These are phyloP conservation scores for Globisporangium spiculum DNA, from an alignment of 352 stramenopile genomes.

Conservation along the genomic window DNA sequence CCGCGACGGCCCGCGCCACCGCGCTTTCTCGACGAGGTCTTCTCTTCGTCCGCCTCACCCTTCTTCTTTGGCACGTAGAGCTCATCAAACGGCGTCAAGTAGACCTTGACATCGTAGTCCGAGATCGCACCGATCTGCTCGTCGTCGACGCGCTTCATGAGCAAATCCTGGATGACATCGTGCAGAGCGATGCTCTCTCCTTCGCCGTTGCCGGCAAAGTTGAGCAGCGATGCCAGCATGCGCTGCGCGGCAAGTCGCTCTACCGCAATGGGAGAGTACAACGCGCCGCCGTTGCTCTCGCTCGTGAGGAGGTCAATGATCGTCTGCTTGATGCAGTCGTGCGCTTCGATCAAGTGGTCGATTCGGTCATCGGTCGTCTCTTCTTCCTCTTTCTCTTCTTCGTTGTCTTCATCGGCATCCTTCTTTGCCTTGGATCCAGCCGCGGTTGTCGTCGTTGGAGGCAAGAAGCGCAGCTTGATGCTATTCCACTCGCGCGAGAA, in stretches of 20 bases:
- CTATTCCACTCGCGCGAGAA: constrained; percentile 71
- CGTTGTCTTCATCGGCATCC: constrained; percentile 12
- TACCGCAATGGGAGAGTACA: constrained; percentile 48
- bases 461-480: constrained; percentile 62
- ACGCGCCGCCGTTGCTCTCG: constrained; percentile 28
- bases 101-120: constrained; percentile 60
- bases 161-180: constrained; percentile 57
- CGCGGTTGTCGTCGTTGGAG: not conserved
- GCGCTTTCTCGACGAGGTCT: constrained; percentile 27
- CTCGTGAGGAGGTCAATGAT: constrained; percentile 50
- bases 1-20: constrained; percentile 35
- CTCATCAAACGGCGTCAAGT: constrained; percentile 61
- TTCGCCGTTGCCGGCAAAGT: constrained; percentile 79
- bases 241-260: constrained; percentile 68
- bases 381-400: constrained; percentile 33
- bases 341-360: constrained; percentile 76
- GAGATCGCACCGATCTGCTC: constrained; percentile 51
- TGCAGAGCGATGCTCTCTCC: constrained; percentile 71
- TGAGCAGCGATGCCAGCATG: constrained; percentile 62
- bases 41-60: constrained; percentile 24
- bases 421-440: constrained; percentile 3
- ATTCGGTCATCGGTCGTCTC: constrained; percentile 63
- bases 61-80: constrained; percentile 69
- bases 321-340: constrained; percentile 57
- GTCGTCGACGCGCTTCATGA: constrained; percentile 52